Evolutionary conservation across 805 yeast species (phyloP).

Genomic region (Pichia phayaonensis): DNA sequence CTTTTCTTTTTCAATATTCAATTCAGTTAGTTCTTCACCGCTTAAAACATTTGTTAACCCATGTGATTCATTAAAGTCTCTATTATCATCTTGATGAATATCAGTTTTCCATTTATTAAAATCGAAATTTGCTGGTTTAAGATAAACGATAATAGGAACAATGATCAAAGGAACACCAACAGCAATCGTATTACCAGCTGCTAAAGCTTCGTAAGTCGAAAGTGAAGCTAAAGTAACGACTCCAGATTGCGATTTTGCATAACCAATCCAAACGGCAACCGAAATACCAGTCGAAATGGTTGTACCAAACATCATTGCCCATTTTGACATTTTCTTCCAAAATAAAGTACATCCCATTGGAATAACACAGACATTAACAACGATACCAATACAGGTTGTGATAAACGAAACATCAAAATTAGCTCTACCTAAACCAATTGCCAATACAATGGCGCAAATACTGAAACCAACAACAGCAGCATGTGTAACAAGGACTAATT

Average conservation of each 20-base stretch:
- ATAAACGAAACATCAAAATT: conserved; percentile 46
- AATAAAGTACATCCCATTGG: conserved; percentile 42
- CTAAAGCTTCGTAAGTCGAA: conserved; percentile 45
- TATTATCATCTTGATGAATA: conserved; percentile 37
- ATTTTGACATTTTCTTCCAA: conserved; percentile 36
- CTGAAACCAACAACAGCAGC: conserved; percentile 37
- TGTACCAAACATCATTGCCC: conserved; percentile 40
- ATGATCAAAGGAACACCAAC: conserved; percentile 40
- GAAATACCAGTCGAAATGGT: conserved; percentile 38
- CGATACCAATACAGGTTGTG: conserved; percentile 44
- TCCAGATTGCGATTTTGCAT: conserved; percentile 26
- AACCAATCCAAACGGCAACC: conserved; percentile 34
- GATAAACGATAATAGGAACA: conserved; percentile 37
- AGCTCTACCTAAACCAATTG: conserved; percentile 45
- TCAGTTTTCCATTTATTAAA: conserved; percentile 38
- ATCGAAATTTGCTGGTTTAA: conserved; percentile 41
- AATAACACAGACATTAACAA: conserved; percentile 48
- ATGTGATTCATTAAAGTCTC: conserved; percentile 25
- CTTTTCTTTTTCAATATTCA: conserved; percentile 18
- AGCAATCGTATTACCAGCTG: conserved; percentile 52
- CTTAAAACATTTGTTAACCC: conserved; percentile 25
- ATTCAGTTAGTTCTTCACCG: conserved; percentile 25
- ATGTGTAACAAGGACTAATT: conserved; percentile 39
- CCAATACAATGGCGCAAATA: conserved; percentile 39
- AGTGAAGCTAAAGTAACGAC: conserved; percentile 26